These are phyloP conservation scores for Cadophora sp. DNA, from an alignment of 2,329 filamentous ascomycete genomes.

Conservation along the genomic window DNA sequence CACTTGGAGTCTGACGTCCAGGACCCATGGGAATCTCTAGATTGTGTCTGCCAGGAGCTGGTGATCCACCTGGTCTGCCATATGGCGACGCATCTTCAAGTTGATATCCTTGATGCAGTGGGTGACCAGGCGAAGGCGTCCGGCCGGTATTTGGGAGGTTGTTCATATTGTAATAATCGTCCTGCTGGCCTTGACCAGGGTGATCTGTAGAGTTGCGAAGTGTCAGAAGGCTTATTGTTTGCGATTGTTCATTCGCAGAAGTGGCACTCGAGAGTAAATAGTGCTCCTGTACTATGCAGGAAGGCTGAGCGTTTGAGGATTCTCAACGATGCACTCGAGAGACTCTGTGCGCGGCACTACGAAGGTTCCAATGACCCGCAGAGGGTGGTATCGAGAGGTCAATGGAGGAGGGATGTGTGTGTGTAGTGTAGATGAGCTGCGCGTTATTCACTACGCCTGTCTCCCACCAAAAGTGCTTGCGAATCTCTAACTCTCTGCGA, in stretches of 20 bases:
- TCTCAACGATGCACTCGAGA: conserved; percentile 21
- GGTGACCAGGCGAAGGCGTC: conserved; percentile 79
- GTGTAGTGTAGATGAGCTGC: conserved; percentile 7
- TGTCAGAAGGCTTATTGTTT: conserved; percentile 34
- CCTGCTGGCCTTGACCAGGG: conserved; percentile 52
- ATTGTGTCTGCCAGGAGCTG: conserved; percentile 50
- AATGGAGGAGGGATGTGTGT: background rate
- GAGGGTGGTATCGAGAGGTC: background rate
- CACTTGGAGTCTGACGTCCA: conserved; percentile 66
- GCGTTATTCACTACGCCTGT: conserved; percentile 19
- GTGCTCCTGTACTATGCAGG: conserved; percentile 38
- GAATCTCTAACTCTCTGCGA: conserved; percentile 23
- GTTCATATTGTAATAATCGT: conserved; percentile 70
- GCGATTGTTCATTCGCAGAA: conserved; percentile 27
- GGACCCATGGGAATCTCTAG: conserved; percentile 74
- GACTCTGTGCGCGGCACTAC: conserved; percentile 31
- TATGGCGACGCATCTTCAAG: conserved; percentile 65
- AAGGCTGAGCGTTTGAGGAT: conserved; percentile 24
- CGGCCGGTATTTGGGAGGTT: conserved; percentile 57
- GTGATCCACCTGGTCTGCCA: conserved; percentile 36
- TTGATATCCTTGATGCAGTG: conserved; percentile 77
- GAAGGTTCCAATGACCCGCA: conserved; percentile 10
- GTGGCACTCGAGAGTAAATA: conserved; percentile 21
- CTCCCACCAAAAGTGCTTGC: conserved; percentile 18
- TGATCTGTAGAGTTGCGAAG: conserved; percentile 33